Base-by-base conservation (phyloP, 805 yeast genomes). In the Candida tallmaniae region DNA sequence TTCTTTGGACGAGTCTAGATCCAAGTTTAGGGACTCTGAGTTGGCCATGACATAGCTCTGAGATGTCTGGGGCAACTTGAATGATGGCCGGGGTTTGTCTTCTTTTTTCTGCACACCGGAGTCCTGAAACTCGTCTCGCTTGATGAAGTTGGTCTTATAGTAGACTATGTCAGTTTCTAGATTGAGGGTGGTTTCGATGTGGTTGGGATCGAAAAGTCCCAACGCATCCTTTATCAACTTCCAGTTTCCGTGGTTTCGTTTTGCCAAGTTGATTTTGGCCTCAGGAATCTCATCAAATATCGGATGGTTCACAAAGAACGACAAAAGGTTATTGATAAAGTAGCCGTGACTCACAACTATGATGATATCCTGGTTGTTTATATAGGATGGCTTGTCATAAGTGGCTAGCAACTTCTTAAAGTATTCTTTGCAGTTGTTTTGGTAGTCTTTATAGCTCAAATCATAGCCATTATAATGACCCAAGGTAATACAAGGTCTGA, bases 221-320 rank as follows among this genome's bases (percentile, higher is more conserved):
- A 66, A 45, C 14, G 65, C 52, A 48, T 66, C 71, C 21, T 51
- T 50, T 10, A 46, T 29, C 23, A 66, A 44, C 12, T 35, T 46
- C 73, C 73, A 66, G 5, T 44, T 47, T 24, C 45, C 54, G 12
- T 32, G 12, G 11, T 32, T 6, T 21, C 56, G 42, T 13, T 35
- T 28, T 20, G 73, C 70, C 32, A 36, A 57, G 44, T 62, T 65
- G 23, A 64, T 37, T 20, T 50, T 48, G 13, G 64, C 59, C 39
- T 62, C 70, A 3, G 71, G 69, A 14, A 66, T 62, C 40, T 66
- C 73, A 39, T 65, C 63, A 46, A 66, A 66, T 9, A 65, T 60
- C 6, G 73, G 70, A 45, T 64, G 70, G 41, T 58, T 64, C 33
- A 63, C 54, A 44, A 66, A 66, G 39, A 59, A 65, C 25, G 58